A percentile compares a stretch with the other conserved stretches of the same genome.
Conservation (phyloP, 208 protist species). For the Sergeia podlipaevii region DNA sequence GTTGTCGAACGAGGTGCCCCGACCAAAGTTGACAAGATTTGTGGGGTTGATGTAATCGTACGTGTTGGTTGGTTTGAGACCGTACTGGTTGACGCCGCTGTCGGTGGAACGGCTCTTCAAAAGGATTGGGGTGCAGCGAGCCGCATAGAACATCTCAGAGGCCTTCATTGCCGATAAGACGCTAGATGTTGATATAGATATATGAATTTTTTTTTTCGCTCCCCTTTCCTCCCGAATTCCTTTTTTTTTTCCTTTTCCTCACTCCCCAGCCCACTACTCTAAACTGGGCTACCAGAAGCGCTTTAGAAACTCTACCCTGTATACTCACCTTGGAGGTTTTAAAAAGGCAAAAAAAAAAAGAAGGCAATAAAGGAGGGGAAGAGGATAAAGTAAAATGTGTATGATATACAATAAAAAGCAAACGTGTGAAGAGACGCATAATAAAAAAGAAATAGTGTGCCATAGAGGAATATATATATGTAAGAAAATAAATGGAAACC, state of each 20-base stretch:
- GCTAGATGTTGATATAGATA: neutral
- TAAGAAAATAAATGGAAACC: too few species aligned
- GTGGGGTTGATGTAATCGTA: slow-evolving; percentile 88
- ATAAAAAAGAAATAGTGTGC: slow-evolving; percentile 12
- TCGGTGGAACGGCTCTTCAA: slow-evolving; percentile 55
- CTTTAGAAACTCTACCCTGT: too few species aligned
- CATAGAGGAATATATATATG: too few species aligned
- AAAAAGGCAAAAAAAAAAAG: slow-evolving; percentile 10
- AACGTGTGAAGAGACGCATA: neutral
- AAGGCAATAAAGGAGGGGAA: slow-evolving; percentile 10
- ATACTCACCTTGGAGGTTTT: too few species aligned
- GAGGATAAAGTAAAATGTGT: neutral
- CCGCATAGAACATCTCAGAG: slow-evolving; percentile 71
- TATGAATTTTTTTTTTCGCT: neutral
- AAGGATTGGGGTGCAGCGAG: slow-evolving; percentile 52
- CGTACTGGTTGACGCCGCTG: slow-evolving; percentile 89
- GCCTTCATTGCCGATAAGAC: slow-evolving; percentile 39
- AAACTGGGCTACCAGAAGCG: neutral
- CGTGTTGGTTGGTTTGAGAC: slow-evolving; percentile 66
- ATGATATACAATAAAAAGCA: neutral
- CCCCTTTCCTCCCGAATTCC: too few species aligned
- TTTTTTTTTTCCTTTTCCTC: slow-evolving; percentile 7
- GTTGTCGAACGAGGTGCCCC: slow-evolving; percentile 84
- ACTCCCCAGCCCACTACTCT: neutral
- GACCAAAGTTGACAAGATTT: slow-evolving; percentile 88